A percentile compares a stretch with the other conserved stretches of the same genome.
Evolutionary conservation across 2,329 filamentous ascomycete genomes (phyloP).

Genomic region (Onygenales sp.): DNA sequence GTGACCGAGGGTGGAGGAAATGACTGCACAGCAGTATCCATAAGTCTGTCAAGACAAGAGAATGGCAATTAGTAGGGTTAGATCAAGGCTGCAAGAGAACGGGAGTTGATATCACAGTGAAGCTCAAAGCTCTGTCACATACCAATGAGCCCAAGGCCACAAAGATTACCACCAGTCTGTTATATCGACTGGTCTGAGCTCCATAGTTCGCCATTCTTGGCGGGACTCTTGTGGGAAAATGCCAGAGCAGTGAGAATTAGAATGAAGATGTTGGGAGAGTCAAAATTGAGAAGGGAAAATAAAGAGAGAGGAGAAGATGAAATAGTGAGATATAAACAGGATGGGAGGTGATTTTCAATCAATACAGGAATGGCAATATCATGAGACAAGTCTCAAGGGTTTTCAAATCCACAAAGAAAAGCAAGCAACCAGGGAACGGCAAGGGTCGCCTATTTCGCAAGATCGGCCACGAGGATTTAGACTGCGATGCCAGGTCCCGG

Average conservation of each 20-base stretch:
- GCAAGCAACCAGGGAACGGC: too few species aligned
- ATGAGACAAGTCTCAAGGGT: too few species aligned
- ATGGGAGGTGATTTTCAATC: too few species aligned
- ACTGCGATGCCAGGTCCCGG: neutral
- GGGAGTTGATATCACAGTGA: neutral
- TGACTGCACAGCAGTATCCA: slow-evolving; percentile 43
- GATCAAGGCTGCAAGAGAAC: neutral
- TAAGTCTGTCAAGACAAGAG: slow-evolving; percentile 32
- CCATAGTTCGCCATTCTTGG: slow-evolving; percentile 21
- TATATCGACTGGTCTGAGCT: slow-evolving; percentile 29
- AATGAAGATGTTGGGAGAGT: neutral
- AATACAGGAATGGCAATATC: too few species aligned
- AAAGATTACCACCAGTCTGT: slow-evolving; percentile 29
- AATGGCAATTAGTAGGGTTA: neutral
- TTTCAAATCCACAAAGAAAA: too few species aligned
- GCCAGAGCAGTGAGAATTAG: neutral
- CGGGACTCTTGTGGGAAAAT: neutral
- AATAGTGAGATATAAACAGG: too few species aligned
- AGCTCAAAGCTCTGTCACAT: slow-evolving; percentile 7
- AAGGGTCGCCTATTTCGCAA: neutral
- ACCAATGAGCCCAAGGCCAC: slow-evolving; percentile 33
- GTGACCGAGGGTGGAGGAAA: slow-evolving; percentile 44
- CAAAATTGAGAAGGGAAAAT: neutral
- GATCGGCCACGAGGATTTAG: neutral
- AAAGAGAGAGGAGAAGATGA: too few species aligned